Percentiles rank a stretch among this genome's conserved stretches.
Evolutionary conservation across 768 basidiomycete genomes (phyloP).

Genomic region (Phylloporus scabripes): DNA sequence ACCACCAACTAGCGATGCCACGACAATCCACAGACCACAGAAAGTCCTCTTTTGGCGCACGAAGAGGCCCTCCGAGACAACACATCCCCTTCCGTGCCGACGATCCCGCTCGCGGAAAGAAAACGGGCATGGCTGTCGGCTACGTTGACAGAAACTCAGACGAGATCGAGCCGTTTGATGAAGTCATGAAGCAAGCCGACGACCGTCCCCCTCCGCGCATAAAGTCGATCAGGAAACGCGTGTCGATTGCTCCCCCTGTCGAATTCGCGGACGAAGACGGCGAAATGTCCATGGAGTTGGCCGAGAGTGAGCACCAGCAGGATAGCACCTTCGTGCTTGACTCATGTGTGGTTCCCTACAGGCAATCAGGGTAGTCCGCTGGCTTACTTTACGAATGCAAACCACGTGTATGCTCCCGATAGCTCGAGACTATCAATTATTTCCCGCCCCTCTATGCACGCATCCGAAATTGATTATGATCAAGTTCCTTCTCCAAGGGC

Average conservation of each 20-base stretch:
- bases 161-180: conserved; percentile 78
- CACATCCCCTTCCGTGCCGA: conserved; percentile 78
- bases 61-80: conserved; percentile 56
- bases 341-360: conserved; percentile 8
- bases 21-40: conserved; percentile 22
- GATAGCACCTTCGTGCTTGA: neutral
- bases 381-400: conserved; percentile 33
- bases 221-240: conserved; percentile 47
- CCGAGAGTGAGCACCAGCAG: conserved; percentile 49
- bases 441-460: conserved; percentile 45
- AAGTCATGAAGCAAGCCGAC: conserved; percentile 66
- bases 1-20: conserved; percentile 20
- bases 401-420: conserved; percentile 36
- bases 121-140: conserved; percentile 66
- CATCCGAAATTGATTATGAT: conserved; percentile 57
- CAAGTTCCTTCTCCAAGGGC: conserved; percentile 55
- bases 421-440: conserved; percentile 32
- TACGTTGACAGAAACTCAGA: conserved; percentile 70
- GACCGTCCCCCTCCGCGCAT: conserved; percentile 56
- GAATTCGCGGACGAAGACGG: conserved; percentile 49
- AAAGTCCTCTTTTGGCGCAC: conserved; percentile 38
- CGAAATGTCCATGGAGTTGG: conserved; percentile 75
- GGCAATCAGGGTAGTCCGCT: conserved; percentile 30
- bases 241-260: conserved; percentile 31
- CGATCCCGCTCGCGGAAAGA: conserved; percentile 73